These are phyloP conservation scores for Volvox carteri DNA, from an alignment of 163 green algal genomes.

Conservation along the genomic window DNA sequence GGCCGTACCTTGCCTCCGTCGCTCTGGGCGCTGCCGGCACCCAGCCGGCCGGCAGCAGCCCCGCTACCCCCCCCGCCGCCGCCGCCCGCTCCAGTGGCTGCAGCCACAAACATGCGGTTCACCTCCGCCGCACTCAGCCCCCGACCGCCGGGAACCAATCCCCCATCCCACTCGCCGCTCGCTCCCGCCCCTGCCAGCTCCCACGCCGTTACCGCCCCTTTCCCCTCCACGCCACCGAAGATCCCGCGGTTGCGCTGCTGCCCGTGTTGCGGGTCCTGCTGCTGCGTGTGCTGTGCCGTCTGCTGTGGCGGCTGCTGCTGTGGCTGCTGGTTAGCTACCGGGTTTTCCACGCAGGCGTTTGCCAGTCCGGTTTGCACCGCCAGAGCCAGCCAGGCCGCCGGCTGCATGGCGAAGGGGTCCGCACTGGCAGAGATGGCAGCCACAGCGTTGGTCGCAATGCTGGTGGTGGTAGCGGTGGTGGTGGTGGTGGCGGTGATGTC, in stretches of 20 bases:
- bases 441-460: too few species aligned
- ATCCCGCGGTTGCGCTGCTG: neutral
- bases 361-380: slow-evolving; percentile 27
- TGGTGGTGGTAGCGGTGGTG: too few species aligned
- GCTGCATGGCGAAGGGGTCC: slow-evolving; percentile 62
- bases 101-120: slow-evolving; percentile 70
- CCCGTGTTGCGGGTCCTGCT: too few species aligned
- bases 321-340: too few species aligned
- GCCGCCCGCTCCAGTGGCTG: slow-evolving; percentile 57
- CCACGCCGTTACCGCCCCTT: neutral
- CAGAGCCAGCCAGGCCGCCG: slow-evolving; percentile 49
- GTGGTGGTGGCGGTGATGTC: neutral
- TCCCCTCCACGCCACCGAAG: neutral
- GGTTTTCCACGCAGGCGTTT: neutral
- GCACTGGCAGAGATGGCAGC: neutral
- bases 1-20: neutral
- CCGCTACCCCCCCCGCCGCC: neutral
- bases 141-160: slow-evolving; percentile 17
- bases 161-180: neutral
- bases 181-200: neutral
- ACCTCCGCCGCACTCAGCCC: slow-evolving; percentile 48
- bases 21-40: neutral
- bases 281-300: too few species aligned
- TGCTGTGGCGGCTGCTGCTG: too few species aligned
- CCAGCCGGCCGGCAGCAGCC: neutral